phyloP scores from a whole-genome alignment of 768 basidiomycete genomes.

The Phylloporus sp. region DNA sequence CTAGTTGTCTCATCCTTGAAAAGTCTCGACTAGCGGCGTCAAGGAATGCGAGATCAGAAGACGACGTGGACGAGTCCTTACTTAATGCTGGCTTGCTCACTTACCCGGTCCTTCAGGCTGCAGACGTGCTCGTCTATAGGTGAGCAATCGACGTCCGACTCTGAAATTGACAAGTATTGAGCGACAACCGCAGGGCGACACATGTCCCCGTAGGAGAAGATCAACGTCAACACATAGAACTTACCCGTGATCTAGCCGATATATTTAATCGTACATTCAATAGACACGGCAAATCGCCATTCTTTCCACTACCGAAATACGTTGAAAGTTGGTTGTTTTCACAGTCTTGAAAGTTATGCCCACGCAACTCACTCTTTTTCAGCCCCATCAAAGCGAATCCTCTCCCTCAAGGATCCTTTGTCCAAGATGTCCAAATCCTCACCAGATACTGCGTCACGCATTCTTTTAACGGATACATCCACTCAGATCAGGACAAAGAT shows the following conservation, averaged over 20 bases:
- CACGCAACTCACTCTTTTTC: not conserved
- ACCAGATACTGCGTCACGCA: conserved; percentile 71
- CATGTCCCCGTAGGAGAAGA: conserved; percentile 97
- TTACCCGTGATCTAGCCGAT: conserved; percentile 79
- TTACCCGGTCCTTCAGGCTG: conserved; percentile 91
- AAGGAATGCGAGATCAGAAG: conserved; percentile 69
- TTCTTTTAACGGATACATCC: conserved; percentile 76
- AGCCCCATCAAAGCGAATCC: conserved; percentile 80
- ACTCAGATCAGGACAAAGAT: conserved; percentile 65
- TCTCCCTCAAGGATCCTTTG: conserved; percentile 80
- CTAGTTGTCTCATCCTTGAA: not conserved
- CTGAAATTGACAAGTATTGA: not conserved
- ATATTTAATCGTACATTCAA: conserved; percentile 73
- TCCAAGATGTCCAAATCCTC: conserved; percentile 97
- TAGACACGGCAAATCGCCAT: conserved; percentile 32
- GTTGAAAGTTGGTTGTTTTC: conserved; percentile 59
- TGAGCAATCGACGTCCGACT: conserved; percentile 30
- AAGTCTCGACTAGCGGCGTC: conserved; percentile 74
- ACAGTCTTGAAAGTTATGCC: not conserved
- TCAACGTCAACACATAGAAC: conserved; percentile 91
- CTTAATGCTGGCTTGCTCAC: conserved; percentile 86
- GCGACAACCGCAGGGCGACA: conserved; percentile 55
- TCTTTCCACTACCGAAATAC: conserved; percentile 72
- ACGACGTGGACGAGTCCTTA: conserved; percentile 75
- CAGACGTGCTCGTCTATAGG: conserved; percentile 87